Base-by-base conservation (phyloP, 768 basidiomycete genomes). In the Boletellus sp. region DNA sequence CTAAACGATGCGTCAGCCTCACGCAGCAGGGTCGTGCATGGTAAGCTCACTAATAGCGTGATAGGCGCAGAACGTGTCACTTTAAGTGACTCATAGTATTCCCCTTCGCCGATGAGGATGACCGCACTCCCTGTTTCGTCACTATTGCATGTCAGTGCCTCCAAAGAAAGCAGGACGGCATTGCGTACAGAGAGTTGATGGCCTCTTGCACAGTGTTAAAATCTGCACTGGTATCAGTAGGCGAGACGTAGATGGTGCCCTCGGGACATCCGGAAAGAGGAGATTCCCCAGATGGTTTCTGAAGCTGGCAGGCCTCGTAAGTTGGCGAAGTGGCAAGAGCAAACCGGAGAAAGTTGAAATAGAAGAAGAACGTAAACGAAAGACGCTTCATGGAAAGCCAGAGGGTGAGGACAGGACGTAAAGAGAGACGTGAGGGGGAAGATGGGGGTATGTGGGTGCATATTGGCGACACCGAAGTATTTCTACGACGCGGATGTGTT, bases 11-110 rank as follows among this genome's bases (percentile, higher is more conserved):
- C 20, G 19, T 63, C 8, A 56, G 39, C 40, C 2, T 42, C 41
- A 10, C 9, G 28, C 11, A 44, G 11, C 9, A 22, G 20, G 15
- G 12, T 37, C 3, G 15, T 3, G 20, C 17, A 43, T 34, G 42
- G 36, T 28, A 65, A 2, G 1, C 41, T 54, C 54, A 83, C 84
- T 28, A 87, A 66, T 17, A 86, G 67, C 0, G 78, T 82, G 33
- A 85, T 64, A 16, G 83, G 78, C 1, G 69, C 78, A 44, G 60
- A 62, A 36, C 81, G 70, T 0, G 81, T 78, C 17, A 86, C 68
- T 45, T 81, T 84, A 5, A 86, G 58, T 1, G 72, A 75, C 64
- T 85, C 84, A 42, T 76, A 74, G 52, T 85, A 87, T 42, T 77
- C 71, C 7, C 85, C 85, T 47, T 69, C 67, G 0, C 72, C 83